A percentile compares a stretch with the other conserved stretches of the same genome.
phyloP scores from a whole-genome alignment of 352 stramenopile species.

The Peronospora farinosa region DNA sequence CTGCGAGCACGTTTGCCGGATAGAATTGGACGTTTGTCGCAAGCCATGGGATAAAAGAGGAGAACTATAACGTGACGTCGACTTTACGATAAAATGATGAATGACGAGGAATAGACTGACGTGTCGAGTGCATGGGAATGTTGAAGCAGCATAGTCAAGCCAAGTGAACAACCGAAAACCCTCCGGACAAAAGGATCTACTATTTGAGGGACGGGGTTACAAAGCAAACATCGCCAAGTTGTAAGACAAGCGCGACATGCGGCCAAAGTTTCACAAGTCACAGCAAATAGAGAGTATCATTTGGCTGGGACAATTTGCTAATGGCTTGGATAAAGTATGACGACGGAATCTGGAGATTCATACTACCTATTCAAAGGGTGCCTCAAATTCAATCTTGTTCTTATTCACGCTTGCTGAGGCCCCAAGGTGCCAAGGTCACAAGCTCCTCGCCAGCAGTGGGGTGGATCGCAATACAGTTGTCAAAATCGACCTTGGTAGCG shows the following conservation, averaged over 20 bases:
- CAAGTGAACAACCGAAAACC: slow-evolving; percentile 22
- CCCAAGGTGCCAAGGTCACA: slow-evolving; percentile 91
- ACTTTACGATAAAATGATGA: slow-evolving; percentile 16
- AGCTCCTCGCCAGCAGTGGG: slow-evolving; percentile 95
- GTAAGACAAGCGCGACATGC: no score
- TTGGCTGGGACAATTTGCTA: background rate
- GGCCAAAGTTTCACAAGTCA: no score
- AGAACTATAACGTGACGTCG: background rate
- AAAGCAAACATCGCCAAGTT: no score
- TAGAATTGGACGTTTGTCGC: slow-evolving; percentile 62
- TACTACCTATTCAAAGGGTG: no score
- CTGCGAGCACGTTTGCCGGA: slow-evolving; percentile 55
- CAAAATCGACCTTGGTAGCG: slow-evolving; percentile 95
- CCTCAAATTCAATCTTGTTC: no score
- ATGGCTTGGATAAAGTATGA: background rate
- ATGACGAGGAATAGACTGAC: slow-evolving; percentile 20
- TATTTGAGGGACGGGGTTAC: slow-evolving; percentile 2
- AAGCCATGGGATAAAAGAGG: slow-evolving; percentile 30
- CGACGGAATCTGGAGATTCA: no score
- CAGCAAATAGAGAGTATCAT: slow-evolving; percentile 1
- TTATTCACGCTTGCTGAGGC: slow-evolving; percentile 33
- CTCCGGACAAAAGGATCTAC: slow-evolving; percentile 13
- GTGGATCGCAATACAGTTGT: slow-evolving; percentile 94
- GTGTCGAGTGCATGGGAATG: slow-evolving; percentile 20
- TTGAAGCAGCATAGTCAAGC: slow-evolving; percentile 30